A percentile compares a stretch with the other conserved stretches of the same genome.
phyloP scores from a whole-genome alignment of 164 flowering plant species.

The Vitis riparia region DNA sequence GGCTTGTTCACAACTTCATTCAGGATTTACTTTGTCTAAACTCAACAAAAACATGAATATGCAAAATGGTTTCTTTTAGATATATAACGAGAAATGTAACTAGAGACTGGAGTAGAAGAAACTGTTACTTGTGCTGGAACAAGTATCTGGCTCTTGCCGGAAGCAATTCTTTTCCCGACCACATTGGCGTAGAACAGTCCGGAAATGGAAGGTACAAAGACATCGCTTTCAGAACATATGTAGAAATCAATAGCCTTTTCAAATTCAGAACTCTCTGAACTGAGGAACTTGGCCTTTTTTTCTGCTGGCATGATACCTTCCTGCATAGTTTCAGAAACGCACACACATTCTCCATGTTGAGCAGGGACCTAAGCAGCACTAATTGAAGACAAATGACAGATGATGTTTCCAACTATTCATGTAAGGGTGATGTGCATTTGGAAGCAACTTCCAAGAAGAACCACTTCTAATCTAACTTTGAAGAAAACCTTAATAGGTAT shows the following conservation, averaged over 20 bases:
- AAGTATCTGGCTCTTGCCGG: conserved; percentile 64
- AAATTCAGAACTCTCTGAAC: conserved; percentile 44
- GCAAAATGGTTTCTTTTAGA: conserved; percentile 86
- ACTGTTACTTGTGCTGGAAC: conserved; percentile 58
- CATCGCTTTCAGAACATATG: conserved; percentile 82
- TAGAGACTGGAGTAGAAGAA: conserved; percentile 47
- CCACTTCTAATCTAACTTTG: no score
- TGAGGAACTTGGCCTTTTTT: conserved; percentile 58
- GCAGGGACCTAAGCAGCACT: no score
- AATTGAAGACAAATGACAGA: no score
- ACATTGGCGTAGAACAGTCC: conserved; percentile 85
- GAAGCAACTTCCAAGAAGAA: no score
- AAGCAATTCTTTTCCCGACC: conserved; percentile 76
- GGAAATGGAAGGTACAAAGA: conserved; percentile 90
- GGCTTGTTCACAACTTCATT: no score
- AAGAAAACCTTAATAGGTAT: no score
- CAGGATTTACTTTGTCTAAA: no score
- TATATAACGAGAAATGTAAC: conserved; percentile 61
- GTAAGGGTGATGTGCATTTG: no score
- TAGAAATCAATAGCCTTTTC: conserved; percentile 85
- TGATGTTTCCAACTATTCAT: no score
- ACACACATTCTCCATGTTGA: no score
- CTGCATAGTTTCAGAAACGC: conserved; percentile 37
- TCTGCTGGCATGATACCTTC: conserved; percentile 78
- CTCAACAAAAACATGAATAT: conserved; percentile 79